These are phyloP conservation scores for Fragilariopsis cylindrus DNA, from an alignment of 108 stramenopile genomes.

Conservation along the genomic window DNA sequence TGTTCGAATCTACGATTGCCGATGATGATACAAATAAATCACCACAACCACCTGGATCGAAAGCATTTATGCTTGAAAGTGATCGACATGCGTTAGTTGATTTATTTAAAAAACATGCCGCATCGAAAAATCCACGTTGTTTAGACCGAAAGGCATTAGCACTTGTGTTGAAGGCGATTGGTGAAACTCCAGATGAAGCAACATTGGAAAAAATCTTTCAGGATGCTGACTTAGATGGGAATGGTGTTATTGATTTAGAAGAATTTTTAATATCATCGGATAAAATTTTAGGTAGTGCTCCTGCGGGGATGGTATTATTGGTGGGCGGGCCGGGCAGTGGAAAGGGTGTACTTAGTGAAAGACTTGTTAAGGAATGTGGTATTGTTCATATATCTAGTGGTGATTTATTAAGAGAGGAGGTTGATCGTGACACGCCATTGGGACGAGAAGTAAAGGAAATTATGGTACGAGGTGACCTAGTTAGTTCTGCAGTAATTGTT, in stretches of 20 bases:
- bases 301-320: conserved; percentile 85
- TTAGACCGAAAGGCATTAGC: conserved; percentile 62
- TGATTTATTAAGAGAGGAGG: conserved; percentile 92
- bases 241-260: conserved; percentile 58
- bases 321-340: conserved; percentile 97
- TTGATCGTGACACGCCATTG: conserved; percentile 69
- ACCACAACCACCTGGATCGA: conserved; percentile 37
- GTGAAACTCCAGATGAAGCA: conserved; percentile 56
- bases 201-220: conserved; percentile 54
- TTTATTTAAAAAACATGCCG: conserved; percentile 56
- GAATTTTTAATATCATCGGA: conserved; percentile 66
- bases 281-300: conserved; percentile 60
- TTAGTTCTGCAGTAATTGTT: conserved; percentile 77
- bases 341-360: conserved; percentile 84
- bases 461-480: conserved; percentile 88
- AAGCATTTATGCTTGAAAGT: conserved; percentile 62
- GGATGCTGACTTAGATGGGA: conserved; percentile 54
- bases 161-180: conserved; percentile 52
- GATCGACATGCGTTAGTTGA: conserved; percentile 66
- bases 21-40: neutral
- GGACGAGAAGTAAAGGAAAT: conserved; percentile 84
- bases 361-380: conserved; percentile 81
- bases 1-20: neutral
- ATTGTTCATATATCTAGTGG: conserved; percentile 93
- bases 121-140: conserved; percentile 13